phyloP scores from a whole-genome alignment of 306 rosid species.

The Comarum palustre region DNA sequence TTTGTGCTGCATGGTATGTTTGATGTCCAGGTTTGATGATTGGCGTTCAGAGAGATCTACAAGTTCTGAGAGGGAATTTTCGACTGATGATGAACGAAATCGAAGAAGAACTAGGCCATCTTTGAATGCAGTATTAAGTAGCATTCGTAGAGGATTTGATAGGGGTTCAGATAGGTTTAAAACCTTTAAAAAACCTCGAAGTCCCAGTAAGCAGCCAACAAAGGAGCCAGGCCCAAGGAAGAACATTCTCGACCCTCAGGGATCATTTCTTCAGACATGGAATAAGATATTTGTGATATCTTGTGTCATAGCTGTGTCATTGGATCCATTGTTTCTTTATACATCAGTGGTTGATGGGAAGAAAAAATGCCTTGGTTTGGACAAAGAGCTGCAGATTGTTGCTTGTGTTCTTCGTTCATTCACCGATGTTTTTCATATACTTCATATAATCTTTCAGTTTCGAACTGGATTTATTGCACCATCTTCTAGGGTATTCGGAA shows the following conservation, averaged over 20 bases:
- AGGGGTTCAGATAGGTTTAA: constrained; percentile 28
- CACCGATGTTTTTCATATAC: constrained; percentile 66
- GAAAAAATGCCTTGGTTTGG: constrained; percentile 36
- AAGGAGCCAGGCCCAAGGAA: constrained; percentile 28
- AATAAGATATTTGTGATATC: constrained; percentile 75
- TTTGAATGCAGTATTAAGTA: constrained; percentile 14
- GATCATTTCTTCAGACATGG: constrained; percentile 71
- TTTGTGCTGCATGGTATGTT: constrained; percentile 9
- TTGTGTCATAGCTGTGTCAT: constrained; percentile 65
- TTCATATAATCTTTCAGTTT: constrained; percentile 71
- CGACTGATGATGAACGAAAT: constrained; percentile 25
- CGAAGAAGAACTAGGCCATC: constrained; percentile 39
- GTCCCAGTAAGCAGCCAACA: constrained; percentile 26
- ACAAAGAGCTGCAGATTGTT: constrained; percentile 37
- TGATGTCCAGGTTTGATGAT: constrained; percentile 50
- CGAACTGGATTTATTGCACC: constrained; percentile 83
- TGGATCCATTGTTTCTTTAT: constrained; percentile 85
- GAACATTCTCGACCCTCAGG: constrained; percentile 73
- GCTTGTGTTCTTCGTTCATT: constrained; percentile 73
- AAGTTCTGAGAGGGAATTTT: constrained; percentile 30
- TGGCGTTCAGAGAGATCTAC: constrained; percentile 52
- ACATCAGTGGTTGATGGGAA: constrained; percentile 39
- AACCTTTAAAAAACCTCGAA: constrained; percentile 8
- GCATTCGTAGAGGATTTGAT: constrained; percentile 24
- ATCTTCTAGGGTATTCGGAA: constrained; percentile 81